Conservation (phyloP, 2,329 filamentous ascomycete species). For the Colletotrichum caudatum region DNA sequence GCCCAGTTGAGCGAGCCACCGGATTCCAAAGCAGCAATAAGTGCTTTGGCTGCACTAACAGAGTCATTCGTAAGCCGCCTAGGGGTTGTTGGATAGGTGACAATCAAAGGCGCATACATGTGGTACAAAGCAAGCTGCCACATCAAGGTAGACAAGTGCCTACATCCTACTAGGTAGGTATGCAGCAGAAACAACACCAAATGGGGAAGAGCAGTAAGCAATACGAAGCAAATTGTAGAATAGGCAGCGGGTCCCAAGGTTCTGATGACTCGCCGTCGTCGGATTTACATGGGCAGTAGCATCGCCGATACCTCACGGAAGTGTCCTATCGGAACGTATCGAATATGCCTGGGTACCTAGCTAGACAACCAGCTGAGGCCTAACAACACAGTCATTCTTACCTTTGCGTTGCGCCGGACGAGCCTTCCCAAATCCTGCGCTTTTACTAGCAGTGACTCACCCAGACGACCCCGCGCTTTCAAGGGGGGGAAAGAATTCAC, state of each 20-base stretch:
- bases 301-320: background rate
- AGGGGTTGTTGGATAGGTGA: background rate
- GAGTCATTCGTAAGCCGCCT: too few species aligned
- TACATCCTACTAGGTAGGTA: background rate
- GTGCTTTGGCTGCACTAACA: background rate
- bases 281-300: background rate
- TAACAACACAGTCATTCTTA: background rate
- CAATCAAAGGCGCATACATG: background rate
- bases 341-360: background rate
- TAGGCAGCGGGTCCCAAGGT: background rate
- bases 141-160: background rate
- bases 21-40: background rate
- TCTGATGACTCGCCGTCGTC: slow-evolving; percentile 11
- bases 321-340: background rate
- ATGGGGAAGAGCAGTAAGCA: background rate
- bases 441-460: slow-evolving; percentile 35
- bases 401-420: background rate
- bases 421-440: background rate
- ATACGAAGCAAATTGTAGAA: background rate
- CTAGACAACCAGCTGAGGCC: background rate
- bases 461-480: slow-evolving; percentile 30
- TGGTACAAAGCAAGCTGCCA: background rate
- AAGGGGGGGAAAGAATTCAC: background rate
- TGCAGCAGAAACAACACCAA: background rate
- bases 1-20: background rate